Conservation (phyloP, 2,329 filamentous ascomycete genomes). For the Aspergillus awamori region DNA sequence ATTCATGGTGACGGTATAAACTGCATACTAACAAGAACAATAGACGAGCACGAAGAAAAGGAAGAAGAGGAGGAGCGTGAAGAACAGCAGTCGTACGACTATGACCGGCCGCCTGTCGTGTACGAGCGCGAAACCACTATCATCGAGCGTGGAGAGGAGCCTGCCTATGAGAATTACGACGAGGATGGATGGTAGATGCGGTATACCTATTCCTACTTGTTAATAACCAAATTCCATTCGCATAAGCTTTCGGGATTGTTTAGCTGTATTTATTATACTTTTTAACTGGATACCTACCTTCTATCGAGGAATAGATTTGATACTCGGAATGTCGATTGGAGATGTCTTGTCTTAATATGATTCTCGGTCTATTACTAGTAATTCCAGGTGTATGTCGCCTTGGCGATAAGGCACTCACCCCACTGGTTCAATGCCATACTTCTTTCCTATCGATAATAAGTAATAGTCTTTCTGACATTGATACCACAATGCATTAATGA, state of each 20-base stretch:
- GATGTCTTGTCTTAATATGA: no score
- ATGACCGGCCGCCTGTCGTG: background rate
- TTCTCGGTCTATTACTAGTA: no score
- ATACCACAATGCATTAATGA: no score
- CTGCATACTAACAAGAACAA: background rate
- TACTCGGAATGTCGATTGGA: no score
- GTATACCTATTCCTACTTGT: background rate
- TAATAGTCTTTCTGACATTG: no score
- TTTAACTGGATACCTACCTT: background rate
- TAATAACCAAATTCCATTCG: background rate
- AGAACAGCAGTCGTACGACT: background rate
- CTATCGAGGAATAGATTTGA: background rate
- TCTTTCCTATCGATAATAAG: no score
- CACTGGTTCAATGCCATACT: no score
- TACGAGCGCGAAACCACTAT: background rate
- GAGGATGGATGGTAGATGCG: constrained; percentile 6
- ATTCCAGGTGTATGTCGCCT: no score
- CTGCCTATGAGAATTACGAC: background rate
- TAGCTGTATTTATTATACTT: background rate
- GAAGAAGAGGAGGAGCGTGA: constrained; percentile 5
- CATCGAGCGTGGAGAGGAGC: constrained; percentile 3
- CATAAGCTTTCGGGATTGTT: background rate
- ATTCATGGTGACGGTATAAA: background rate
- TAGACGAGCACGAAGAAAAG: constrained; percentile 14
- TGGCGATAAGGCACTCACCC: no score